A percentile compares a stretch with the other conserved stretches of the same genome.
Evolutionary conservation across 345 rosid species (phyloP).

Genomic region (Luvunga scandens): DNA sequence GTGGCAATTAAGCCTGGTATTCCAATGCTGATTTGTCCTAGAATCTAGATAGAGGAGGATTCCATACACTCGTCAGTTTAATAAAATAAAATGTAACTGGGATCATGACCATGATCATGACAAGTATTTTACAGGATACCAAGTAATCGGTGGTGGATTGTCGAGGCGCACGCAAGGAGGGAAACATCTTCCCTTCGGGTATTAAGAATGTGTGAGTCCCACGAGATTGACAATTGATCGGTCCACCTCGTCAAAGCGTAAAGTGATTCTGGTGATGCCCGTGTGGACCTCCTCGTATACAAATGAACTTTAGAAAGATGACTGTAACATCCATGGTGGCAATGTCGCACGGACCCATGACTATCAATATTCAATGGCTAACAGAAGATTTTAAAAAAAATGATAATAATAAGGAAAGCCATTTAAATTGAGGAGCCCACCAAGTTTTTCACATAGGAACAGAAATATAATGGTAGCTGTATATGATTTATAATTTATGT

Average conservation of each 20-base stretch:
- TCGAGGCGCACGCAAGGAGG: background rate
- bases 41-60: too few relatives aligned
- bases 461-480: too few relatives aligned
- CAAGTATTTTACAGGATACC: background rate
- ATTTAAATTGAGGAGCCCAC: too few relatives aligned
- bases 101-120: too few relatives aligned
- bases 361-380: too few relatives aligned
- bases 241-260: background rate
- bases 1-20: background rate
- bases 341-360: background rate
- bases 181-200: background rate
- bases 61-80: too few relatives aligned
- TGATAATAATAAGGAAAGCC: too few relatives aligned
- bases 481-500: too few relatives aligned
- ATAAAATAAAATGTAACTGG: too few relatives aligned
- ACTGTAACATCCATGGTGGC: background rate
- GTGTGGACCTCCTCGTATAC: background rate
- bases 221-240: background rate
- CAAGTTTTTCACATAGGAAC: too few relatives aligned
- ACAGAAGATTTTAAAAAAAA: too few relatives aligned
- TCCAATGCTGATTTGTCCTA: background rate
- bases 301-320: background rate
- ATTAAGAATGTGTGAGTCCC: background rate
- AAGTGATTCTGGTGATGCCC: background rate
- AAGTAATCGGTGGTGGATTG: too few relatives aligned